Conservation (phyloP, 352 stramenopile species). For the Phytophthora multivora region DNA sequence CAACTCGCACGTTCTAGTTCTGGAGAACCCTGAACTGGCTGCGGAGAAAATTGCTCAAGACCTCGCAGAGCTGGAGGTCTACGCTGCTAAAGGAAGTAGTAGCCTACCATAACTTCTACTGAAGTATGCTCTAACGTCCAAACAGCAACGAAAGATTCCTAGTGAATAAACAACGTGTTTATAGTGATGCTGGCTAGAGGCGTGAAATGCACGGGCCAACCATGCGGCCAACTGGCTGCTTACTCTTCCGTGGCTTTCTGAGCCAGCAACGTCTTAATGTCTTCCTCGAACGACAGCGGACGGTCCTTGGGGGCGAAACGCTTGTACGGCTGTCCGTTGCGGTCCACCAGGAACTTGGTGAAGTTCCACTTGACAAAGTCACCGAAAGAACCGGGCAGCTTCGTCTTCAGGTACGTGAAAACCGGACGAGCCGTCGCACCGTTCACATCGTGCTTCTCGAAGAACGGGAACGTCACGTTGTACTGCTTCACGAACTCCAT, state of each 20-base stretch:
- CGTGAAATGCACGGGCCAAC: neutral
- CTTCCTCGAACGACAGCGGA: slow-evolving; percentile 74
- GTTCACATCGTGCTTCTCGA: slow-evolving; percentile 91
- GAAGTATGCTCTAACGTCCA: neutral
- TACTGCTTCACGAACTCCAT: slow-evolving; percentile 66
- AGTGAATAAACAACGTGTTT: neutral
- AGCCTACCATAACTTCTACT: slow-evolving; percentile 5
- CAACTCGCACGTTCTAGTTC: slow-evolving; percentile 50
- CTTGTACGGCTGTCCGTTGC: slow-evolving; percentile 80
- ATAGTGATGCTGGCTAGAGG: slow-evolving; percentile 1
- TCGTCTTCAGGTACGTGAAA: slow-evolving; percentile 85
- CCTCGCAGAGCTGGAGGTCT: slow-evolving; percentile 34
- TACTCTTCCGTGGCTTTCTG: slow-evolving; percentile 19
- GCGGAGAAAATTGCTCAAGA: slow-evolving; percentile 46
- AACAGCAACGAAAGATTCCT: neutral
- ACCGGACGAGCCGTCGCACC: slow-evolving; percentile 76
- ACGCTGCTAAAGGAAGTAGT: neutral
- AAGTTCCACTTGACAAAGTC: slow-evolving; percentile 93
- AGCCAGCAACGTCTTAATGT: slow-evolving; percentile 79
- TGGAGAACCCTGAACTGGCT: slow-evolving; percentile 50
- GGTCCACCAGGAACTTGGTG: slow-evolving; percentile 91
- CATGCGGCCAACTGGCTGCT: neutral
- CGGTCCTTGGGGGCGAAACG: slow-evolving; percentile 70
- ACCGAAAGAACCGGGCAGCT: slow-evolving; percentile 67
- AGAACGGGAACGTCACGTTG: slow-evolving; percentile 50